Percentiles rank a stretch among this genome's conserved stretches.
phyloP scores from a whole-genome alignment of 257 asterid genomes.

The Ajuga chamaepitys region DNA sequence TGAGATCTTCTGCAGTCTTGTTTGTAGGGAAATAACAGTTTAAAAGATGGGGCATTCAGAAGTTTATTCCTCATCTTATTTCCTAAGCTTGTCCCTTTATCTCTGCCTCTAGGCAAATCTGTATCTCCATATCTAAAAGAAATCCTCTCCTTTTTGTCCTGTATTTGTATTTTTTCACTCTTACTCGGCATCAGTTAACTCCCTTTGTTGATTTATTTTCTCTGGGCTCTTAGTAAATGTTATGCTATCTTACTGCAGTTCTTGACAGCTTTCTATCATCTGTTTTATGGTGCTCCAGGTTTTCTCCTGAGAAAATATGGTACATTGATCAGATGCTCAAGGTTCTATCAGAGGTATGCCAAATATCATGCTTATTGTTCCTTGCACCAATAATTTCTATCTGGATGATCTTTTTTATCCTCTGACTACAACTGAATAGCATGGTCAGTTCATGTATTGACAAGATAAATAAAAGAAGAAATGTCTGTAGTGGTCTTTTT shows the following conservation, averaged over 20 bases:
- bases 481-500: background rate
- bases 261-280: constrained; percentile 23
- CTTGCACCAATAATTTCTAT: background rate
- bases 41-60: background rate
- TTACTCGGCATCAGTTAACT: background rate
- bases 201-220: background rate
- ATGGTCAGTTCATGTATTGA: background rate
- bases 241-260: constrained; percentile 18
- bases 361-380: constrained; percentile 7
- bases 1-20: background rate
- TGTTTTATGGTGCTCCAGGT: constrained; percentile 50
- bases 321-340: constrained; percentile 90
- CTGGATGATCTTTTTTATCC: no score
- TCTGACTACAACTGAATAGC: no score
- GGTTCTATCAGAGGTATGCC: constrained; percentile 78
- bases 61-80: background rate
- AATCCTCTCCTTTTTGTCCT: background rate
- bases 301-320: constrained; percentile 86
- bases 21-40: background rate
- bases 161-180: background rate
- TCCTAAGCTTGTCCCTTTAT: background rate
- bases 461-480: background rate
- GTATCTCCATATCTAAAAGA: background rate
- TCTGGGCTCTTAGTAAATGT: constrained; percentile 10
- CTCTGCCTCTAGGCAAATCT: background rate